Conservation (phyloP, 2,329 filamentous ascomycete genomes). For the Exophiala sp. region DNA sequence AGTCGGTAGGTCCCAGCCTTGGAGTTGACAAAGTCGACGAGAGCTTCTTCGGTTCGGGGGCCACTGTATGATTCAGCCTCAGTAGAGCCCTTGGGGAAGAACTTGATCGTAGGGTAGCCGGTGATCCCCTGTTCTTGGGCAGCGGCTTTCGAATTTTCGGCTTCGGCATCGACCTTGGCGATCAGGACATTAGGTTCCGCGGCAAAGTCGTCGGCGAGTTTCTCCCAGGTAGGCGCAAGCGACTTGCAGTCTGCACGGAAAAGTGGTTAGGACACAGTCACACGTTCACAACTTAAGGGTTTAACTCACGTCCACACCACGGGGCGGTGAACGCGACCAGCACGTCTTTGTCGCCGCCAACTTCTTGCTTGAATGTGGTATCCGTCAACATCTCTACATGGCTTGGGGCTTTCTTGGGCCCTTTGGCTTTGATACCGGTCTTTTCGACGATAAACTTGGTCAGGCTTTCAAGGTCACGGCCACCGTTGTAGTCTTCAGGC, state of each 20-base stretch:
- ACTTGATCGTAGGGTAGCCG: constrained; percentile 96
- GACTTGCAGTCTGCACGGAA: constrained; percentile 77
- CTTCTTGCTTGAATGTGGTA: constrained; percentile 64
- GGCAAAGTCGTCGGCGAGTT: constrained; percentile 72
- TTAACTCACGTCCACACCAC: constrained; percentile 86
- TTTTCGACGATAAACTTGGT: constrained; percentile 76
- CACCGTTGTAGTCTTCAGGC: constrained; percentile 78
- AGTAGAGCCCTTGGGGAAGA: constrained; percentile 79
- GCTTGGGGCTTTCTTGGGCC: constrained; percentile 64
- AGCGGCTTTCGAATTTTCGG: constrained; percentile 72
- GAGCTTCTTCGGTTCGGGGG: constrained; percentile 67
- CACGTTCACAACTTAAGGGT: neutral
- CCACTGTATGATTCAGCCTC: constrained; percentile 66
- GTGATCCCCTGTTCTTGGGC: constrained; percentile 70
- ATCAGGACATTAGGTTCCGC: constrained; percentile 73
- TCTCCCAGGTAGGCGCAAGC: constrained; percentile 86
- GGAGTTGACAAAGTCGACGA: constrained; percentile 78
- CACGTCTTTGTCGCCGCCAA: constrained; percentile 83
- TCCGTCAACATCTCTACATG: constrained; percentile 76
- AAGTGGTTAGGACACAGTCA: neutral
- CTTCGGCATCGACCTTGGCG: constrained; percentile 93
- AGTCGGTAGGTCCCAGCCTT: constrained; percentile 82
- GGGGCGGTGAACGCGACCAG: constrained; percentile 95
- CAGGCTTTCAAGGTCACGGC: constrained; percentile 81
- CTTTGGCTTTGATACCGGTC: constrained; percentile 75